Percentiles rank a stretch among this genome's conserved stretches.
phyloP scores from a whole-genome alignment of 805 yeast species.

The Komagataella ulmi region DNA sequence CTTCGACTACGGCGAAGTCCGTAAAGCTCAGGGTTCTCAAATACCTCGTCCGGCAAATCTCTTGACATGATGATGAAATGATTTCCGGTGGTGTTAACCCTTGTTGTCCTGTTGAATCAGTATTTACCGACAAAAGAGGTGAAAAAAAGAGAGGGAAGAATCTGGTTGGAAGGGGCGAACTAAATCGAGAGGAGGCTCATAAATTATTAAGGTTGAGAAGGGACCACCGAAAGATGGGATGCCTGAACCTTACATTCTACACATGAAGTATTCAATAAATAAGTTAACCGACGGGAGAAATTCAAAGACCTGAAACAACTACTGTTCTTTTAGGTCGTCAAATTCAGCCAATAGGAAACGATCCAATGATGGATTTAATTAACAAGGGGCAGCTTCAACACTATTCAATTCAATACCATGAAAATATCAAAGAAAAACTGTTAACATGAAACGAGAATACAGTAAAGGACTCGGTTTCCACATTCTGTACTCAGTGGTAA shows the following conservation, averaged over 20 bases:
- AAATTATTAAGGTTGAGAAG: background rate
- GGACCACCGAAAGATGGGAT: background rate
- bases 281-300: background rate
- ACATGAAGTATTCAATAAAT: background rate
- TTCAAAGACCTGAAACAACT: background rate
- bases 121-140: background rate
- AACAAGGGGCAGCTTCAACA: background rate
- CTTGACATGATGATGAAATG: background rate
- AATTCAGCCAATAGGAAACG: background rate
- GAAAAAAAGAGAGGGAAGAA: background rate
- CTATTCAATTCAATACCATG: background rate
- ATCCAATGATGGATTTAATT: background rate
- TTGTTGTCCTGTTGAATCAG: background rate
- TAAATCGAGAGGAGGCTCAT: background rate
- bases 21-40: constrained; percentile 67
- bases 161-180: background rate
- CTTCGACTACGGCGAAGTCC: constrained; percentile 71
- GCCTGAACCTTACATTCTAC: background rate
- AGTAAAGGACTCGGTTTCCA: no score
- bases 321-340: background rate
- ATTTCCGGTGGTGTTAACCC: background rate
- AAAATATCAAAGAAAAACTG: no score
- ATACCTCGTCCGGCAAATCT: constrained; percentile 38
- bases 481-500: no score
- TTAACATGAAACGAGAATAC: no score